phyloP scores from a whole-genome alignment of 306 rosid species.

The Dryas drummondii region DNA sequence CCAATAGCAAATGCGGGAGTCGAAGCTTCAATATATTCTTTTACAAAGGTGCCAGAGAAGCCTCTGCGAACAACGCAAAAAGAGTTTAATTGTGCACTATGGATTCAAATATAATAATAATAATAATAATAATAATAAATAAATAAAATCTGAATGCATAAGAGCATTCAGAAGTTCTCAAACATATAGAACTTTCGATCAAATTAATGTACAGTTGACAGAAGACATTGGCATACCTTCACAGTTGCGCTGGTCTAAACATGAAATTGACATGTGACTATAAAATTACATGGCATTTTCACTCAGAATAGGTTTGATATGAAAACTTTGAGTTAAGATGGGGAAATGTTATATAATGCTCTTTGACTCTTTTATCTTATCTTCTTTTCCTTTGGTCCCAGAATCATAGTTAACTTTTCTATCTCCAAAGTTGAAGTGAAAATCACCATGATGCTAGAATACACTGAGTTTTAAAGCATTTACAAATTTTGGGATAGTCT shows the following conservation, averaged over 20 bases:
- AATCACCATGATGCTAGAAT: background rate
- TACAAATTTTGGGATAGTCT: background rate
- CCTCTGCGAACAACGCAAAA: slow-evolving; percentile 50
- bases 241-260: background rate
- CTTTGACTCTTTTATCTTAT: background rate
- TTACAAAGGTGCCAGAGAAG: slow-evolving; percentile 64
- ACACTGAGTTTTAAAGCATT: background rate
- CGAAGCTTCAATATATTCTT: slow-evolving; percentile 73
- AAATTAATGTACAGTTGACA: background rate
- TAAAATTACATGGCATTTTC: background rate
- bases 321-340: background rate
- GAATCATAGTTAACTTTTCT: background rate
- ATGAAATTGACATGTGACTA: background rate
- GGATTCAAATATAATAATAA: background rate
- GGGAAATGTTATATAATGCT: background rate
- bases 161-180: background rate
- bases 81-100: slow-evolving; percentile 7
- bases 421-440: too few relatives aligned
- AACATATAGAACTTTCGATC: background rate
- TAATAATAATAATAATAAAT: too few relatives aligned
- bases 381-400: background rate
- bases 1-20: slow-evolving; percentile 71
- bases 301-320: background rate
- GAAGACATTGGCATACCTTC: background rate
- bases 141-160: background rate